A percentile compares a stretch with the other conserved stretches of the same genome.
Evolutionary conservation across 441 rosid species (phyloP).

Genomic region (Euphorbia celastroides): DNA sequence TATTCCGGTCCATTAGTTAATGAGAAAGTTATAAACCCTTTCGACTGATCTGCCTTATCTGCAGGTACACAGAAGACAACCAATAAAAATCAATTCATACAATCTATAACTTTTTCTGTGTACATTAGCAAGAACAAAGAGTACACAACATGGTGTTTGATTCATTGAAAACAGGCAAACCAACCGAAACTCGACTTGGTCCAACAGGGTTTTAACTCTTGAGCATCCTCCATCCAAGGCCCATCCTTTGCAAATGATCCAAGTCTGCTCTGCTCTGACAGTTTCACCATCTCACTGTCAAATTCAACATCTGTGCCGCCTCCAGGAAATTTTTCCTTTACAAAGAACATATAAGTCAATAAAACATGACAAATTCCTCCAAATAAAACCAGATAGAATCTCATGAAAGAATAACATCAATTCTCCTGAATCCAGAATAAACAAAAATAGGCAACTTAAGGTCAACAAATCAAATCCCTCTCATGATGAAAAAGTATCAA

Average conservation of each 20-base stretch:
- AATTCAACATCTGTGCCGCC: slow-evolving; percentile 46
- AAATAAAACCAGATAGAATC: not conserved
- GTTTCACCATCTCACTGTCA: slow-evolving; percentile 47
- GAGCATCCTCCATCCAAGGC: slow-evolving; percentile 66
- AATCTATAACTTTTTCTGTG: not conserved
- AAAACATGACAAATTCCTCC: not conserved
- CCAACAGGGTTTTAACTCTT: slow-evolving; percentile 74
- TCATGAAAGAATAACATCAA: not conserved
- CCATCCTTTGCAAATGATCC: slow-evolving; percentile 52
- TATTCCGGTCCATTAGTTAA: slow-evolving; percentile 93
- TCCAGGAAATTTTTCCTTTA: slow-evolving; percentile 40
- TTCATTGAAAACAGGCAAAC: slow-evolving; percentile 10
- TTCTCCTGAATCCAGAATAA: too few species aligned
- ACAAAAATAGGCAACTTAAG: not conserved
- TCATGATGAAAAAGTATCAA: not conserved
- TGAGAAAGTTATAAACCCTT: slow-evolving; percentile 82
- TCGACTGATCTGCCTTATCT: slow-evolving; percentile 51
- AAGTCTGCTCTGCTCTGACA: slow-evolving; percentile 44
- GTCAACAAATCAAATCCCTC: not conserved
- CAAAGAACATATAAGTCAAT: not conserved
- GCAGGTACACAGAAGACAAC: slow-evolving; percentile 20
- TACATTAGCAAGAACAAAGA: not conserved
- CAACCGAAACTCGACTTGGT: slow-evolving; percentile 47
- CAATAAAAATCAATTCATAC: slow-evolving; percentile 14
- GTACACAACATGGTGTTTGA: not conserved